Percentiles rank a stretch among this genome's conserved stretches.
Evolutionary conservation across 169 alveolate species (phyloP).

Genomic region (Plasmodium fragile): DNA sequence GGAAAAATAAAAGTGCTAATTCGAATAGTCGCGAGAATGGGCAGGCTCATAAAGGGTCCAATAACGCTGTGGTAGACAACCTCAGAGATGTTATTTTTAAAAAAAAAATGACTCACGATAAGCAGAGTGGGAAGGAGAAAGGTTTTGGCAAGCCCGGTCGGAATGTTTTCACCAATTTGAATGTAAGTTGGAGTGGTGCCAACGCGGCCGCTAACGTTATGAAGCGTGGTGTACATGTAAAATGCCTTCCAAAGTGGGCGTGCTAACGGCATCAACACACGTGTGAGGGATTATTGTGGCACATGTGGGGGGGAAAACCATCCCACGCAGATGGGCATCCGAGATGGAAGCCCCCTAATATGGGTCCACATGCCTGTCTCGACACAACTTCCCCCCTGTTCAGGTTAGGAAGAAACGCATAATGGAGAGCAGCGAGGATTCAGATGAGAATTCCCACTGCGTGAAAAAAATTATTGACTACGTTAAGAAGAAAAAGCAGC

Average conservation of each 20-base stretch:
- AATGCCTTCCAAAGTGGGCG: neutral
- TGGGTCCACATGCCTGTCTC: neutral
- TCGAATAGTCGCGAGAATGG: neutral
- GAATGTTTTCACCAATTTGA: slow-evolving; percentile 34
- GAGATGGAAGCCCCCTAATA: neutral
- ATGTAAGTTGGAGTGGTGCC: neutral
- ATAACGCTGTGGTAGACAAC: slow-evolving; percentile 9
- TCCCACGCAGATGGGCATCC: no score
- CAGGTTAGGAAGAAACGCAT: slow-evolving; percentile 52
- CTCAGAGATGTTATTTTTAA: slow-evolving; percentile 27
- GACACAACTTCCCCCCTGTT: neutral
- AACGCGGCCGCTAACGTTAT: neutral
- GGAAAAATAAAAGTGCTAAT: neutral
- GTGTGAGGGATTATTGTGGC: neutral
- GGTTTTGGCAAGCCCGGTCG: neutral
- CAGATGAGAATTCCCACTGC: slow-evolving; percentile 27
- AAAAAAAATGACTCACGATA: neutral
- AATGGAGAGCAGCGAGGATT: slow-evolving; percentile 60
- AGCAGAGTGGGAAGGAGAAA: neutral
- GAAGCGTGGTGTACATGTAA: neutral
- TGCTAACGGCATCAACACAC: neutral
- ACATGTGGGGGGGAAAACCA: neutral
- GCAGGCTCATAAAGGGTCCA: neutral
- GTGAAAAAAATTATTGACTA: slow-evolving; percentile 18
- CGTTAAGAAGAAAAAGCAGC: slow-evolving; percentile 31